Evolutionary conservation across 352 stramenopile species (phyloP).

Genomic region (Phytophthora capsici): DNA sequence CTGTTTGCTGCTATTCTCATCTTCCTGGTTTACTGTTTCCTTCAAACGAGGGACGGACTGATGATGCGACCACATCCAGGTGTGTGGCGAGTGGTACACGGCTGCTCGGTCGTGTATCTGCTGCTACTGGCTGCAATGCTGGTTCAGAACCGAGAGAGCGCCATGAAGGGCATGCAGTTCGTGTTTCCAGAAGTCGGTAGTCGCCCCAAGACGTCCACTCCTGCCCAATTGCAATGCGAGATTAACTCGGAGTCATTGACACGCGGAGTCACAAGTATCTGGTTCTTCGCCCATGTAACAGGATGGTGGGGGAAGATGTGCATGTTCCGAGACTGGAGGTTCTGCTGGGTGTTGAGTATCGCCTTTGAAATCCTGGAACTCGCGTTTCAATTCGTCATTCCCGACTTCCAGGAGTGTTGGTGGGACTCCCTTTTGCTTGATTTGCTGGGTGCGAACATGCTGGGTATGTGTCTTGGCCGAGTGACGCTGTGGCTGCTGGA

Average conservation of each 20-base stretch:
- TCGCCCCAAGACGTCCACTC: slow-evolving; percentile 36
- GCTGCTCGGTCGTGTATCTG: slow-evolving; percentile 80
- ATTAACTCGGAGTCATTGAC: slow-evolving; percentile 70
- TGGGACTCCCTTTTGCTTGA: slow-evolving; percentile 95
- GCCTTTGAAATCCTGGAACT: slow-evolving; percentile 93
- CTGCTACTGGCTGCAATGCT: slow-evolving; percentile 70
- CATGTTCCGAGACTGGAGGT: slow-evolving; percentile 94
- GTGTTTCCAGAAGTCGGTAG: slow-evolving; percentile 78
- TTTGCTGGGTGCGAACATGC: slow-evolving; percentile 90
- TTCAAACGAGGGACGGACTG: slow-evolving; percentile 81
- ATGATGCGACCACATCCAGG: slow-evolving; percentile 82
- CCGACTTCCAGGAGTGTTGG: slow-evolving; percentile 95
- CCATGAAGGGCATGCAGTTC: slow-evolving; percentile 71
- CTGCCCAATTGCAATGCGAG: slow-evolving; percentile 57
- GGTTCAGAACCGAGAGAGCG: slow-evolving; percentile 72
- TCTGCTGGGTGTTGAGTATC: slow-evolving; percentile 92
- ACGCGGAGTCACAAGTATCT: slow-evolving; percentile 80
- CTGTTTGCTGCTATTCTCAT: slow-evolving; percentile 71
- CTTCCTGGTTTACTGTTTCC: slow-evolving; percentile 88
- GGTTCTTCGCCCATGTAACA: slow-evolving; percentile 86
- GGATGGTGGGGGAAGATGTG: slow-evolving; percentile 94
- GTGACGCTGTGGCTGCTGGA: slow-evolving; percentile 81
- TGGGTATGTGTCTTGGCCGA: slow-evolving; percentile 87
- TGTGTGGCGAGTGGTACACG: slow-evolving; percentile 82
- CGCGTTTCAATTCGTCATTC: slow-evolving; percentile 89